These are phyloP conservation scores for Megacollybia platyphylla DNA, from an alignment of 1,284 basidiomycete species.

Conservation along the genomic window DNA sequence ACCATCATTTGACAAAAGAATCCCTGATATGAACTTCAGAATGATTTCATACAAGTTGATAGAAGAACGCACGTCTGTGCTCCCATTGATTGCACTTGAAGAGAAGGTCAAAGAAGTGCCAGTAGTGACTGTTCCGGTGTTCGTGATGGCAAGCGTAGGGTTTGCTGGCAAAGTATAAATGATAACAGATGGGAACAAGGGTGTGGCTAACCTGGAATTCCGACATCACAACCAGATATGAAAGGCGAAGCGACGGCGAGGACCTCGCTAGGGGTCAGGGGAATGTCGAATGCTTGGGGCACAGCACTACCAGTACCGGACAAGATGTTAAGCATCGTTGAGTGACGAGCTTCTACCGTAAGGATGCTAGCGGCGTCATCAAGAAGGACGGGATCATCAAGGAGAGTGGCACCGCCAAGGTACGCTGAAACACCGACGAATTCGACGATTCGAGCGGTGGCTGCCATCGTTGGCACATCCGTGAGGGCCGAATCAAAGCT, in stretches of 20 bases:
- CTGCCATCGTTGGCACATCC: slow-evolving; percentile 61
- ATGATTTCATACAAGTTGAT: background rate
- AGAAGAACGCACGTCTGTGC: slow-evolving; percentile 26
- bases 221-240: slow-evolving; percentile 60
- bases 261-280: slow-evolving; percentile 55
- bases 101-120: slow-evolving; percentile 55
- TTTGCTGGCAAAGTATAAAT: slow-evolving; percentile 29
- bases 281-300: slow-evolving; percentile 61
- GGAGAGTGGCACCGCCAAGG: slow-evolving; percentile 59
- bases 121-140: slow-evolving; percentile 36
- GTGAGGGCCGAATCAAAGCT: slow-evolving; percentile 54
- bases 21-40: slow-evolving; percentile 19
- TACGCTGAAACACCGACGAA: slow-evolving; percentile 71
- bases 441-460: slow-evolving; percentile 71
- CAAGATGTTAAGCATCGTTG: slow-evolving; percentile 64
- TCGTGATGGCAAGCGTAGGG: slow-evolving; percentile 49
- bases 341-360: slow-evolving; percentile 75
- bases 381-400: slow-evolving; percentile 53
- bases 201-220: slow-evolving; percentile 34
- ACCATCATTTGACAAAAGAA: slow-evolving; percentile 69
- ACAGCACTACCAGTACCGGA: slow-evolving; percentile 43
- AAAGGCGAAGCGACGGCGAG: slow-evolving; percentile 64
- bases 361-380: slow-evolving; percentile 66
- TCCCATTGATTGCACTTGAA: slow-evolving; percentile 42
- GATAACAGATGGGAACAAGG: slow-evolving; percentile 1